Evolutionary conservation across 228 moss, liverwort and hornwort species (phyloP), one percentile per base, ranked within the genome.

Genomic region (Sphagnum magellanicum): DNA sequence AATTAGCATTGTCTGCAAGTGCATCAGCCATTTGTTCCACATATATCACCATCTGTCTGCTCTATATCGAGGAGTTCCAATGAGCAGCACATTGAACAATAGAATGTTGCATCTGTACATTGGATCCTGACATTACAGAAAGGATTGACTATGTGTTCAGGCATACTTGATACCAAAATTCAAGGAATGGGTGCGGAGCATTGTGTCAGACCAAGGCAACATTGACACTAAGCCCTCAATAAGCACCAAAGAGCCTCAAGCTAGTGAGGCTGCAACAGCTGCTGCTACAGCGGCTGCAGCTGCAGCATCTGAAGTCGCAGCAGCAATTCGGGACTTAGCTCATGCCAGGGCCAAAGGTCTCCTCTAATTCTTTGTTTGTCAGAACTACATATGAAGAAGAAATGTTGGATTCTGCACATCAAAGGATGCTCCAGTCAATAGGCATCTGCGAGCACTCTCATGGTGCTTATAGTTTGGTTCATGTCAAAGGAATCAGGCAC

Each of bases 241-340:
- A 32, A 32, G 32, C 32, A 32, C 60, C 63, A 80, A 76, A 64
- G 81, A 79, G 48, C 75, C 88, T 51, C 87, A 87, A 75, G 79
- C 82, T 13, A 85, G 74, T 51, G 89, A 90, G 77, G 90, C 91
- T 51, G 89, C 93, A 32, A 32, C 32, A 57, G 70, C 83, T 14
- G 96, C 93, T 65, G 92, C 96, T 53, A 75, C 83, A 13, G 89
- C 91, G 50, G 89, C 91, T 50, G 84, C 92, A 48, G 73, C 89
- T 16, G 90, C 91, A 63, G 87, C 97, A 47, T 74, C 91, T 46
- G 91, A 93, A 84, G 79, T 98, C 74, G 92, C 90, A 78, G 87
- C 80, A 63, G 90, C 88, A 52, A 89, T 93, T 87, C 88, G 89
- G 62, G 98, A 92, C 63, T 85, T 98, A 65, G 83, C 85, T 8